Percentiles rank a stretch among this genome's conserved stretches.
phyloP scores from a whole-genome alignment of 2,329 filamentous ascomycete species.

The Curvularia spicifera region DNA sequence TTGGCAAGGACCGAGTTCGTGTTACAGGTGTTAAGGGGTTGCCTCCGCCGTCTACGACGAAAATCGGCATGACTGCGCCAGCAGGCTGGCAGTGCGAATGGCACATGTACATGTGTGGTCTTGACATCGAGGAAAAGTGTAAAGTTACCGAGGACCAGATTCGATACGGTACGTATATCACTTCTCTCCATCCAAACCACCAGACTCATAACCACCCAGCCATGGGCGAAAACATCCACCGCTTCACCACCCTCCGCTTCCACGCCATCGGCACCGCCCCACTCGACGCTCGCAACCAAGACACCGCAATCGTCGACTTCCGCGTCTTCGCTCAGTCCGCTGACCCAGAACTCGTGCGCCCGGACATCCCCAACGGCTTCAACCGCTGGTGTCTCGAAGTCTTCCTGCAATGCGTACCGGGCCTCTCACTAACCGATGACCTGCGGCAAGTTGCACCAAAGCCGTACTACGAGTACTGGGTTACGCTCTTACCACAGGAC shows the following conservation, averaged over 20 bases:
- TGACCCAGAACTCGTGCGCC: constrained; percentile 31
- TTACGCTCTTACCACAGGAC: constrained; percentile 31
- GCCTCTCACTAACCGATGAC: constrained; percentile 44
- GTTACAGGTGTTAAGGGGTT: constrained; percentile 48
- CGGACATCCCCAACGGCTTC: constrained; percentile 35
- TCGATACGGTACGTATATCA: constrained; percentile 15
- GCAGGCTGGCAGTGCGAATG: constrained; percentile 40
- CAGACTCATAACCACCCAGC: constrained; percentile 11
- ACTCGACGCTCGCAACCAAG: constrained; percentile 41
- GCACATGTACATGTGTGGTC: constrained; percentile 37
- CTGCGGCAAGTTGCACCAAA: constrained; percentile 30
- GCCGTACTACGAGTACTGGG: constrained; percentile 40
- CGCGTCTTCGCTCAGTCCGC: constrained; percentile 37
- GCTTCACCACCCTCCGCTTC: constrained; percentile 36
- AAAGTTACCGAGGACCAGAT: constrained; percentile 34
- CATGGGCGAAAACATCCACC: constrained; percentile 32
- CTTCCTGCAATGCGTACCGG: constrained; percentile 52
- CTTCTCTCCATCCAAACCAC: no score
- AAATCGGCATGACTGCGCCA: constrained; percentile 42
- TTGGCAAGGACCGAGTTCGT: constrained; percentile 54
- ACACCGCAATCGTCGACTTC: constrained; percentile 48
- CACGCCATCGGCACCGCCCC: constrained; percentile 38
- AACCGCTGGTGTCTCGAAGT: constrained; percentile 35
- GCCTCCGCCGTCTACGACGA: constrained; percentile 59
- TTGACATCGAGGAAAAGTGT: constrained; percentile 39